Evolutionary conservation across 352 stramenopile genomes (phyloP).

Genomic region (Elongisporangium senticosum): DNA sequence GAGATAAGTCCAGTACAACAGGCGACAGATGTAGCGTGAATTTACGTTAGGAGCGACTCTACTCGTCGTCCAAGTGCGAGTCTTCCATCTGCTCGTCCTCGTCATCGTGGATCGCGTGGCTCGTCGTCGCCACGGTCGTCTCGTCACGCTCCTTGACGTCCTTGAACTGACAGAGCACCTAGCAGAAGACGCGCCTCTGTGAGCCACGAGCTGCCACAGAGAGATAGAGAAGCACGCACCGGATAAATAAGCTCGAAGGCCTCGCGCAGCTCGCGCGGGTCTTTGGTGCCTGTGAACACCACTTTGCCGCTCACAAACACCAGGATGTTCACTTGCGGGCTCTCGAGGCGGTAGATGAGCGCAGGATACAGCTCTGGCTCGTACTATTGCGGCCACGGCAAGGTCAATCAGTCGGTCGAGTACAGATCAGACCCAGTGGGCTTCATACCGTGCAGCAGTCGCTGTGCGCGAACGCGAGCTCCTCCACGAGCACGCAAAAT

Average conservation of each 20-base stretch:
- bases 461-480: slow-evolving; percentile 70
- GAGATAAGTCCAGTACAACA: not conserved
- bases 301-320: slow-evolving; percentile 99
- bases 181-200: slow-evolving; percentile 3
- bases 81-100: slow-evolving; percentile 26
- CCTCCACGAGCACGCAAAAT: slow-evolving; percentile 78
- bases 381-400: slow-evolving; percentile 62
- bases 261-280: slow-evolving; percentile 65
- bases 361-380: slow-evolving; percentile 99
- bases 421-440: not conserved
- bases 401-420: not conserved
- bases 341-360: slow-evolving; percentile 97
- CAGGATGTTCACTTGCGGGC: slow-evolving; percentile 96
- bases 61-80: slow-evolving; percentile 31
- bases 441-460: slow-evolving; percentile 58
- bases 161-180: slow-evolving; percentile 65
- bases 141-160: slow-evolving; percentile 32
- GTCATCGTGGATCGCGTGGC: slow-evolving; percentile 5
- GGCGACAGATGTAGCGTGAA: not conserved
- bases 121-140: not conserved
- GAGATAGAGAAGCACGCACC: slow-evolving; percentile 20
- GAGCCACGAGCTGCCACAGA: not conserved
- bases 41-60: not conserved
- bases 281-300: slow-evolving; percentile 94
- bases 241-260: slow-evolving; percentile 81